These are phyloP conservation scores for Sugiyamaella paludigena DNA, from an alignment of 1,139 yeast genomes.

Conservation along the genomic window DNA sequence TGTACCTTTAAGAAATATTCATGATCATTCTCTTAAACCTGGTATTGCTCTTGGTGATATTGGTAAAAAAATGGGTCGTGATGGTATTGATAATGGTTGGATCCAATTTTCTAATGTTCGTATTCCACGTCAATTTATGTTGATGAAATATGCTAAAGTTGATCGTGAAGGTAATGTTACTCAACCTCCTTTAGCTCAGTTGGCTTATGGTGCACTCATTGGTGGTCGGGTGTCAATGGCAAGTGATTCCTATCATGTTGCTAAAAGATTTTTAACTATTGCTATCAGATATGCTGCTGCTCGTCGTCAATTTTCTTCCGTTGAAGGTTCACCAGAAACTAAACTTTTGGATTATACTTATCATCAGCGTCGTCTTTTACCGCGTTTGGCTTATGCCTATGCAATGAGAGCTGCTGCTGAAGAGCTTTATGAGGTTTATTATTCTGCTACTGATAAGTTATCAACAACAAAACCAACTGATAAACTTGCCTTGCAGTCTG, in stretches of 20 bases:
- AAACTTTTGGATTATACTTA: constrained; percentile 72
- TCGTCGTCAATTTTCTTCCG: constrained; percentile 76
- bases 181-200: constrained; percentile 74
- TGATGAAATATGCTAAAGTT: constrained; percentile 76
- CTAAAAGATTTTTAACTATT: constrained; percentile 76
- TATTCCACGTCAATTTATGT: constrained; percentile 80
- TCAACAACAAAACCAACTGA: constrained; percentile 36
- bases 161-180: constrained; percentile 65
- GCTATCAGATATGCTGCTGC: constrained; percentile 88
- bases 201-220: constrained; percentile 80
- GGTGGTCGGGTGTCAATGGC: constrained; percentile 93
- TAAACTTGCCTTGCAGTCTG: constrained; percentile 37
- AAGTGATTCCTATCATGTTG: constrained; percentile 73
- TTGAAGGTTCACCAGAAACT: constrained; percentile 39
- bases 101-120: constrained; percentile 80
- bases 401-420: constrained; percentile 73
- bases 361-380: constrained; percentile 83
- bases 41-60: constrained; percentile 87
- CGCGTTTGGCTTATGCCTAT: constrained; percentile 76
- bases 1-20: constrained; percentile 77
- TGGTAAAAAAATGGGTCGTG: constrained; percentile 92
- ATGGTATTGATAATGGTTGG: constrained; percentile 82
- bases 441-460: constrained; percentile 51
- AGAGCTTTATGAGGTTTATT: constrained; percentile 57
- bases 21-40: constrained; percentile 63